Percentiles rank a stretch among this genome's conserved stretches.
These are phyloP conservation scores for Botrytis cinerea DNA, from an alignment of 2,329 filamentous ascomycete genomes.

Conservation along the genomic window DNA sequence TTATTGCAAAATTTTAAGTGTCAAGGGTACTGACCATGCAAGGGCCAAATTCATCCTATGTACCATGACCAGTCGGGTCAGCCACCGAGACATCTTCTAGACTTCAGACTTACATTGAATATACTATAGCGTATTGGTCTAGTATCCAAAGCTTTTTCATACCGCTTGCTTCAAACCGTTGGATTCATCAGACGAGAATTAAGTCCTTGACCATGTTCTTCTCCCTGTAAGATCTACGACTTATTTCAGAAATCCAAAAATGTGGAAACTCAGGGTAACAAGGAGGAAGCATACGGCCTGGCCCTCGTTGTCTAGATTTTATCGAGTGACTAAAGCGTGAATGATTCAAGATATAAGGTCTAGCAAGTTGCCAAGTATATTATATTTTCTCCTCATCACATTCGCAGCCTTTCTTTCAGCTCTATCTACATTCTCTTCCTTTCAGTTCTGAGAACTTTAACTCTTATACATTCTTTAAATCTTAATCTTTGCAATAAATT, in stretches of 20 bases:
- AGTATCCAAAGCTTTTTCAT: background rate
- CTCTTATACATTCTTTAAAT: constrained; percentile 40
- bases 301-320: constrained; percentile 29
- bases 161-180: background rate
- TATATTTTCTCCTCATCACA: constrained; percentile 33
- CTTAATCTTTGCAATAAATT: constrained; percentile 17
- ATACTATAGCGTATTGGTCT: background rate
- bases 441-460: constrained; percentile 41
- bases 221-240: constrained; percentile 1
- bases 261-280: background rate
- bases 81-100: background rate
- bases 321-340: background rate
- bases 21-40: background rate
- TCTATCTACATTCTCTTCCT: constrained; percentile 39
- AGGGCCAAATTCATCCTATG: background rate
- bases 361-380: constrained; percentile 24
- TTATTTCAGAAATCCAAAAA: background rate
- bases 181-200: background rate
- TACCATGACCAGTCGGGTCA: background rate
- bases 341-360: constrained; percentile 36
- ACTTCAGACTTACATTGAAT: background rate
- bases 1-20: background rate
- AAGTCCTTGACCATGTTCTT: background rate
- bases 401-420: constrained; percentile 37
- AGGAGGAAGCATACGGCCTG: background rate